Percentiles rank a stretch among this genome's conserved stretches.
phyloP scores from a whole-genome alignment of 2,329 filamentous ascomycete species.

The Ascosphaera aggregata region DNA sequence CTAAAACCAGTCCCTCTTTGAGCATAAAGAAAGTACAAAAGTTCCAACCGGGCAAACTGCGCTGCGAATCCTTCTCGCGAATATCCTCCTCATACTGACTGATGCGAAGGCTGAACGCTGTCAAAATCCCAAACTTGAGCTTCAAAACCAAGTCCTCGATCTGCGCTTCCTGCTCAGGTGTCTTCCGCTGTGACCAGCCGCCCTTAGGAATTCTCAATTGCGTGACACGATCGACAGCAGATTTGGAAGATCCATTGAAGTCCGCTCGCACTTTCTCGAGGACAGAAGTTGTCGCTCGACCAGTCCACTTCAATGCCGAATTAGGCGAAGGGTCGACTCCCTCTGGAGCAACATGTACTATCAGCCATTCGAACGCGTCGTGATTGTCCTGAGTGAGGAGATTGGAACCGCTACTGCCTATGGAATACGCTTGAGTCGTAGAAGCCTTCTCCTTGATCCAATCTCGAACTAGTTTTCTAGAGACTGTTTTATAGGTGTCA shows the following conservation, averaged over 20 bases:
- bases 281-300: constrained; percentile 54
- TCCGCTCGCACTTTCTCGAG: constrained; percentile 77
- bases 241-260: constrained; percentile 61
- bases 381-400: constrained; percentile 62
- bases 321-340: constrained; percentile 46
- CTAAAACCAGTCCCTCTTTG: constrained; percentile 80
- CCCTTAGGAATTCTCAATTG: constrained; percentile 52
- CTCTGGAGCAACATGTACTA: constrained; percentile 81
- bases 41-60: constrained; percentile 83
- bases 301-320: constrained; percentile 49
- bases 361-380: constrained; percentile 89
- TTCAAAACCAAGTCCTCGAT: constrained; percentile 71
- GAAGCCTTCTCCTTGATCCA: constrained; percentile 68
- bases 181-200: constrained; percentile 34
- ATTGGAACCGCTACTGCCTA: constrained; percentile 21
- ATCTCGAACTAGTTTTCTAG: constrained; percentile 58
- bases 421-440: constrained; percentile 20
- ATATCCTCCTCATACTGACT: constrained; percentile 95
- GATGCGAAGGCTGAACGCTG: constrained; percentile 76
- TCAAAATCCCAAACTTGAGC: constrained; percentile 66
- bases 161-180: constrained; percentile 55
- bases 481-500: constrained; percentile 67
- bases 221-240: constrained; percentile 50
- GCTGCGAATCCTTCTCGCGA: constrained; percentile 73
- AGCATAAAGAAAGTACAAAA: constrained; percentile 98